Percentiles rank a stretch among this genome's conserved stretches.
Conservation (phyloP, 176 grass and related monocot genomes). For the Oryza brachyantha region DNA sequence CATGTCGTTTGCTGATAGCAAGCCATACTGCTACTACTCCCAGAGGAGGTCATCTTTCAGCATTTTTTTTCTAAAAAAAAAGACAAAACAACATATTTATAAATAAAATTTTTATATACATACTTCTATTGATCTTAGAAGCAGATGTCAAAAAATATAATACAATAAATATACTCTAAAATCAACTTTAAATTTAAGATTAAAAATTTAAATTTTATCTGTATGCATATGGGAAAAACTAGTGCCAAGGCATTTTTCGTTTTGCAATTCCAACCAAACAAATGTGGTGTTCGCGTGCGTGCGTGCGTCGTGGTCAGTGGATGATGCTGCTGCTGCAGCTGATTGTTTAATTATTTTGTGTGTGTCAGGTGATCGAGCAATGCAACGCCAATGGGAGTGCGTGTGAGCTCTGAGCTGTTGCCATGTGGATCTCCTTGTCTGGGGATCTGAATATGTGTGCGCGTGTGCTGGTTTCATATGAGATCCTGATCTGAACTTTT, state of each 20-base stretch:
- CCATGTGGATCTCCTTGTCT: slow-evolving; percentile 28
- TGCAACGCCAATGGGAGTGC: not conserved
- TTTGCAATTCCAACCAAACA: not conserved
- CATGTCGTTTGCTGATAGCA: not conserved
- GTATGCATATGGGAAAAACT: too few species aligned
- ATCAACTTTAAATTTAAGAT: too few species aligned
- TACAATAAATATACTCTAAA: too few species aligned
- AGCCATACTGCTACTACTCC: not conserved
- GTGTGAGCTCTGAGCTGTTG: slow-evolving; percentile 43
- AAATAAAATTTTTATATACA: too few species aligned
- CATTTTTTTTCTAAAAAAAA: too few species aligned
- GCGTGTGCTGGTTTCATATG: not conserved
- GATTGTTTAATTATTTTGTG: slow-evolving; percentile 27
- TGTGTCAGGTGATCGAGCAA: slow-evolving; percentile 17
- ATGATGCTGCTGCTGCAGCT: not conserved
- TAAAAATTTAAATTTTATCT: too few species aligned
- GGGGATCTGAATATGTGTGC: not conserved
- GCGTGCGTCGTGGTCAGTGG: not conserved
- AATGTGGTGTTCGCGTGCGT: slow-evolving; percentile 12
- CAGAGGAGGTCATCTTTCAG: too few species aligned
- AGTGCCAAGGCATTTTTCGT: too few species aligned
- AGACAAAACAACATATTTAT: too few species aligned
- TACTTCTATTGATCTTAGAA: too few species aligned
- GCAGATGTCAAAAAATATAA: too few species aligned
- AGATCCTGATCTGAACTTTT: slow-evolving; percentile 22